A percentile compares a stretch with the other conserved stretches of the same genome.
These are phyloP conservation scores for Fusarium mundagurra DNA, from an alignment of 2,329 filamentous ascomycete genomes.

Conservation along the genomic window DNA sequence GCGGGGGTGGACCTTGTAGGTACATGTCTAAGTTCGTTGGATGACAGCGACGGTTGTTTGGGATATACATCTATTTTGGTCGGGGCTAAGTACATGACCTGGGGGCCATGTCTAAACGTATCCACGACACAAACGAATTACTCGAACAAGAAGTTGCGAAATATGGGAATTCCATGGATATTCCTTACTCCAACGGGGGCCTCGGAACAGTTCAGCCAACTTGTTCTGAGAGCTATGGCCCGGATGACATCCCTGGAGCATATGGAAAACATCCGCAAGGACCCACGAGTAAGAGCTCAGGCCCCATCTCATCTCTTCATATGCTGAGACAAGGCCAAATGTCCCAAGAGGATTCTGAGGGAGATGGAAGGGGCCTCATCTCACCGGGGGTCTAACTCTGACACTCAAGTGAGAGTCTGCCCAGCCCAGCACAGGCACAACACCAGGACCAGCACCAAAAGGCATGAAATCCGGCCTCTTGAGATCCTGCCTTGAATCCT, in stretches of 20 bases:
- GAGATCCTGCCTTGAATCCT: constrained; percentile 20
- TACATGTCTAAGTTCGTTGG: constrained; percentile 4
- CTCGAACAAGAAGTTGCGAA: background rate
- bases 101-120: background rate
- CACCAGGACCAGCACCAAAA: background rate
- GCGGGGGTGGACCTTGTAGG: constrained; percentile 42
- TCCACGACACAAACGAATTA: constrained; percentile 3
- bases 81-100: constrained; percentile 21
- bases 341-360: constrained; percentile 23
- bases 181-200: constrained; percentile 27
- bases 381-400: background rate
- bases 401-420: background rate
- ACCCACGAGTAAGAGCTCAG: constrained; percentile 10
- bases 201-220: constrained; percentile 21
- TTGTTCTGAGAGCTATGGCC: constrained; percentile 27
- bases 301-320: constrained; percentile 1
- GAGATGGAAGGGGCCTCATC: constrained; percentile 40
- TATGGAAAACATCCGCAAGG: constrained; percentile 24
- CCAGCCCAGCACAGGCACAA: background rate
- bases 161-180: constrained; percentile 28
- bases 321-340: constrained; percentile 34
- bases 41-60: constrained; percentile 32
- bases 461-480: constrained; percentile 5
- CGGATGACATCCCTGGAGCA: constrained; percentile 23
- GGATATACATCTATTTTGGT: constrained; percentile 34